Evolutionary conservation across 1,284 basidiomycete species (phyloP).

Genomic region (Tetrapyrgos nigripes): DNA sequence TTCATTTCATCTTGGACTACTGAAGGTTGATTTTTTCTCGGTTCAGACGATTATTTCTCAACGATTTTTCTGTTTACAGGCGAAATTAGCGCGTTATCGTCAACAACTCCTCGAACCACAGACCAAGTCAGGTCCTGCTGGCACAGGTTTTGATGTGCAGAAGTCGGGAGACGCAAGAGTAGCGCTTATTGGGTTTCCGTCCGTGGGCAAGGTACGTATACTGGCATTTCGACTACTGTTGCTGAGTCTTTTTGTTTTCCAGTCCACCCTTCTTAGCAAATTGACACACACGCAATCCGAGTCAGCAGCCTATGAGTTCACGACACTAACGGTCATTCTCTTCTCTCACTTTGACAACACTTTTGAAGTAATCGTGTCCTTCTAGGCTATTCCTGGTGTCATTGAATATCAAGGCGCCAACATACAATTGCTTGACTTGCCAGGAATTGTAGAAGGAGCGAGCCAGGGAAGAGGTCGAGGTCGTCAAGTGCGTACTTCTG

Average conservation of each 20-base stretch:
- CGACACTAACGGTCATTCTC: slow-evolving; percentile 79
- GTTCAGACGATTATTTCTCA: slow-evolving; percentile 19
- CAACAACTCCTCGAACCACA: slow-evolving; percentile 89
- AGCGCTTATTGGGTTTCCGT: slow-evolving; percentile 93
- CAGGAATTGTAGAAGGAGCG: slow-evolving; percentile 98
- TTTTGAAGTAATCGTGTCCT: not conserved
- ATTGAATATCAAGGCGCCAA: slow-evolving; percentile 93
- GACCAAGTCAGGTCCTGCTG: slow-evolving; percentile 81
- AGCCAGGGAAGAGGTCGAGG: slow-evolving; percentile 66
- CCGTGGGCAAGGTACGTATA: slow-evolving; percentile 83
- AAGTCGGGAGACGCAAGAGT: slow-evolving; percentile 95
- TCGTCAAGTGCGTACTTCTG: not conserved
- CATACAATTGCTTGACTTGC: slow-evolving; percentile 94
- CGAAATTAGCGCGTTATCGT: slow-evolving; percentile 91
- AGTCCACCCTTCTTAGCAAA: slow-evolving; percentile 93
- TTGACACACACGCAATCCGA: slow-evolving; percentile 91
- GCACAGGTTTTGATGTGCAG: slow-evolving; percentile 92
- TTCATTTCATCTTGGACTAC: too few relatives aligned
- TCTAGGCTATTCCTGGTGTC: slow-evolving; percentile 91
- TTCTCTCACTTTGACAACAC: slow-evolving; percentile 1
- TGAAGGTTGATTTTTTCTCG: not conserved
- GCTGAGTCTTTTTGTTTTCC: slow-evolving; percentile 19
- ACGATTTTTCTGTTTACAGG: too few relatives aligned
- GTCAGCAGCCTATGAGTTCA: slow-evolving; percentile 95
- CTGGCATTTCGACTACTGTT: not conserved